Percentiles rank a stretch among this genome's conserved stretches.
phyloP scores from a whole-genome alignment of 2,329 filamentous ascomycete species.

The Phyllosticta capitalensis region DNA sequence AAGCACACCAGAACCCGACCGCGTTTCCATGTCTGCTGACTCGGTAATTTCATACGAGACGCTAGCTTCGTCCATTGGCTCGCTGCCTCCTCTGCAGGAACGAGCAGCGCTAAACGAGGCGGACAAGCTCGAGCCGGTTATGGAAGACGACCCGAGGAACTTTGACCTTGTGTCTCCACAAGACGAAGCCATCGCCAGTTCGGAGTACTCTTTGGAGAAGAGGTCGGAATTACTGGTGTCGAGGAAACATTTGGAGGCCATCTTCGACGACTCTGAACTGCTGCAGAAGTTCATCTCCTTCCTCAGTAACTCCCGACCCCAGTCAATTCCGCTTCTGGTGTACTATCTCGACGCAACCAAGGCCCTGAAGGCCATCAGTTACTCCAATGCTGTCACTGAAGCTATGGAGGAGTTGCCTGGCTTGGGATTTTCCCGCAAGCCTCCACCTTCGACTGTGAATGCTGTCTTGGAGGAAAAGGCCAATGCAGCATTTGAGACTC shows the following conservation, averaged over 20 bases:
- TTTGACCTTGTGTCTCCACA: conserved; percentile 44
- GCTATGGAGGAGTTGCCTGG: conserved; percentile 48
- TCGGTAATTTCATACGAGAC: conserved; percentile 28
- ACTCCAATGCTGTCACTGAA: conserved; percentile 59
- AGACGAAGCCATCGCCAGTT: conserved; percentile 16
- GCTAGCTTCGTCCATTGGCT: conserved; percentile 22
- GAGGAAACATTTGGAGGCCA: conserved; percentile 52
- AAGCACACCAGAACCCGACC: conserved; percentile 16
- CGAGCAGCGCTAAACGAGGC: conserved; percentile 32
- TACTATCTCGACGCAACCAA: conserved; percentile 67
- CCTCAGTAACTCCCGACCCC: conserved; percentile 48
- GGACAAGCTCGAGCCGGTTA: conserved; percentile 37
- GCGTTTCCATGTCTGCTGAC: conserved; percentile 20
- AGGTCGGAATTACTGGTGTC: conserved; percentile 59
- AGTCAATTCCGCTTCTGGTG: conserved; percentile 55
- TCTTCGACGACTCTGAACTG: conserved; percentile 55
- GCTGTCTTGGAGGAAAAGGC: conserved; percentile 52
- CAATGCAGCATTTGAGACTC: conserved; percentile 51
- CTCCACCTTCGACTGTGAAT: conserved; percentile 47
- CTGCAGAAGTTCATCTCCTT: conserved; percentile 60
- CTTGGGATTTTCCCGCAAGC: conserved; percentile 45
- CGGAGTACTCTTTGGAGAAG: conserved; percentile 49
- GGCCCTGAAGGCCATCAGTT: conserved; percentile 59
- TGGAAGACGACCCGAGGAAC: conserved; percentile 44
- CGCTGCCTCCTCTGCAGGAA: conserved; percentile 34